Percentiles rank a stretch among this genome's conserved stretches.
Evolutionary conservation across 768 basidiomycete species (phyloP).

Genomic region (Boletus pseudopeckii): DNA sequence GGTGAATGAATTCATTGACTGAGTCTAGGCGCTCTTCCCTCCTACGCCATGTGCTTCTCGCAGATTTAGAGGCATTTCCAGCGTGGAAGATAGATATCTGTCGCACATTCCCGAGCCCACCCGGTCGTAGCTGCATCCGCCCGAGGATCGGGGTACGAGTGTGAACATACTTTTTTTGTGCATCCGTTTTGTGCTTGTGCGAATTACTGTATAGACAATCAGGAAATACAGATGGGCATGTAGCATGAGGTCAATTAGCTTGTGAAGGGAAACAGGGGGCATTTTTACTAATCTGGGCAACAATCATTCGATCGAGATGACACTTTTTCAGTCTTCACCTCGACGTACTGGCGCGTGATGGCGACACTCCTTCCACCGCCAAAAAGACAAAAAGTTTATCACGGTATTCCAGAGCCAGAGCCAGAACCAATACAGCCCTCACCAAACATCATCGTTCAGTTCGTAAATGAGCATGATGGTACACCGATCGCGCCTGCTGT

Average conservation of each 20-base stretch:
- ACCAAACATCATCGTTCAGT: conserved; percentile 83
- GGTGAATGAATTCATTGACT: background rate
- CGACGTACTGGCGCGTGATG: conserved; percentile 43
- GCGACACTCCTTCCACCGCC: conserved; percentile 84
- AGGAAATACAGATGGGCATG: background rate
- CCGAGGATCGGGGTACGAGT: background rate
- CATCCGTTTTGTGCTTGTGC: no score
- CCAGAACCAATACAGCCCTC: conserved; percentile 45
- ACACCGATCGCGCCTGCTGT: conserved; percentile 80
- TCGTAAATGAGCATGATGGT: conserved; percentile 87
- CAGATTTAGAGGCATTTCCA: background rate
- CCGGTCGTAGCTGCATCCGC: background rate
- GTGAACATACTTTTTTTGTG: background rate
- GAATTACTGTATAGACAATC: background rate
- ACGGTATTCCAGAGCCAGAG: conserved; percentile 66
- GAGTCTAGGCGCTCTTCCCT: background rate
- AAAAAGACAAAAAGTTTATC: conserved; percentile 81
- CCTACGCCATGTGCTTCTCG: background rate
- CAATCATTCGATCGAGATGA: background rate
- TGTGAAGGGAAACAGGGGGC: conserved; percentile 11
- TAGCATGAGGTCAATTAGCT: background rate
- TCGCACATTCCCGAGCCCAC: background rate
- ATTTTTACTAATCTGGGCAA: conserved; percentile 12
- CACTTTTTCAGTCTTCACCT: background rate
- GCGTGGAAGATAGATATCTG: background rate